Evolutionary conservation across 371 early-diverging fungal genomes (phyloP).

Genomic region (Apophysomyces variabilis): DNA sequence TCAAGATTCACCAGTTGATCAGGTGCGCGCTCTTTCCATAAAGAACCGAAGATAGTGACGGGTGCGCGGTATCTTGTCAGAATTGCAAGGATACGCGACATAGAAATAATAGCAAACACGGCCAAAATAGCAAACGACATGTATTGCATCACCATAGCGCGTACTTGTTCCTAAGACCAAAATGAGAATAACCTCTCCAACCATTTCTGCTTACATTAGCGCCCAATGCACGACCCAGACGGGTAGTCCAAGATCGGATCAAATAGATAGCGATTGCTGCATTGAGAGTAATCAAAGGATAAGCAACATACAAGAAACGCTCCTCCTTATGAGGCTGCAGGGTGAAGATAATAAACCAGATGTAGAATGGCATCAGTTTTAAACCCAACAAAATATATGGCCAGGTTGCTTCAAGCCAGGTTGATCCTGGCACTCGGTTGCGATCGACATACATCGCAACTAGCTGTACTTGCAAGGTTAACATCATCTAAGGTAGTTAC

Average conservation of each 20-base stretch:
- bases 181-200: neutral
- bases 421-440: constrained; percentile 43
- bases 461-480: constrained; percentile 16
- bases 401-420: constrained; percentile 32
- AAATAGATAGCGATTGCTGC: constrained; percentile 74
- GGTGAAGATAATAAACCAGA: constrained; percentile 81
- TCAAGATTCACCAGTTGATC: constrained; percentile 38
- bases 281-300: constrained; percentile 84
- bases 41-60: constrained; percentile 55
- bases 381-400: constrained; percentile 56
- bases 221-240: constrained; percentile 38
- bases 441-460: constrained; percentile 50
- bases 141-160: constrained; percentile 41
- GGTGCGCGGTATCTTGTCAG: constrained; percentile 73
- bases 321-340: constrained; percentile 96
- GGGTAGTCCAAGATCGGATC: constrained; percentile 47
- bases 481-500: neutral
- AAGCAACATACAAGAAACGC: constrained; percentile 91
- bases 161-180: constrained; percentile 22
- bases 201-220: constrained; percentile 26
- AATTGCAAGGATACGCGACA: constrained; percentile 67
- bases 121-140: constrained; percentile 40
- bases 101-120: constrained; percentile 51
- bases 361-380: constrained; percentile 71
- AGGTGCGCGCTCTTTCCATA: constrained; percentile 41